These are phyloP conservation scores for Phytophthora quininea DNA, from an alignment of 352 stramenopile genomes.

Conservation along the genomic window DNA sequence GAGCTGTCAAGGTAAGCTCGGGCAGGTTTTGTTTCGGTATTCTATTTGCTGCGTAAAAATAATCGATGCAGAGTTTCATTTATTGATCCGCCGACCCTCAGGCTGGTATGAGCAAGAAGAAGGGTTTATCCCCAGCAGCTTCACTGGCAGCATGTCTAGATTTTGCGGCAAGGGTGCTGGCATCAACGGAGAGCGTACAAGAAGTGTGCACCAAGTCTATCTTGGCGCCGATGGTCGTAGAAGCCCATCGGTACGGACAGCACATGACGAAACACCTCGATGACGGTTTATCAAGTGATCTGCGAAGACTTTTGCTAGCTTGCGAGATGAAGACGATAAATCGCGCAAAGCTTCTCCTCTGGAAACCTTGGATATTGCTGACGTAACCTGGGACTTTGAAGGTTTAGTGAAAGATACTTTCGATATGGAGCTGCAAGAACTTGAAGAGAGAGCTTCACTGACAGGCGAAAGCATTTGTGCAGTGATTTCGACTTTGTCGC, in stretches of 20 bases:
- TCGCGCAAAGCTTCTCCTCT: constrained; percentile 17
- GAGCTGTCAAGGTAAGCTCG: not conserved
- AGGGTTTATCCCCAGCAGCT: constrained; percentile 26
- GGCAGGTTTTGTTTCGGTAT: not conserved
- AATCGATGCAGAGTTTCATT: constrained; percentile 15
- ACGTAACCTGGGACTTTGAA: constrained; percentile 69
- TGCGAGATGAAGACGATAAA: constrained; percentile 21
- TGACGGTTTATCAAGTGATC: constrained; percentile 3
- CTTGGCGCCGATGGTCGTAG: constrained; percentile 58
- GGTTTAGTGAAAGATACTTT: constrained; percentile 50
- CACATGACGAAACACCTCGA: constrained; percentile 28
- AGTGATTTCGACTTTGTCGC: constrained; percentile 32
- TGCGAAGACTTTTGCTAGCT: constrained; percentile 33
- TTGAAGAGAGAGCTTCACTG: constrained; percentile 41
- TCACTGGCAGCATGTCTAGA: constrained; percentile 52
- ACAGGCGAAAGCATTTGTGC: constrained; percentile 38
- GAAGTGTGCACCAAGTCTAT: constrained; percentile 55
- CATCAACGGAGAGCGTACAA: constrained; percentile 12
- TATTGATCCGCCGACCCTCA: not conserved
- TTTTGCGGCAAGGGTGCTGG: constrained; percentile 49
- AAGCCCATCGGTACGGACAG: constrained; percentile 60
- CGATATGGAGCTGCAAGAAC: constrained; percentile 65
- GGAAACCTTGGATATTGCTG: constrained; percentile 35
- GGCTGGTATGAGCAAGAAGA: constrained; percentile 38
- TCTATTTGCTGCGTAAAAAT: constrained; percentile 34